Percentiles rank a stretch among this genome's conserved stretches.
These are phyloP conservation scores for Arachis stenosperma DNA, from an alignment of 306 rosid genomes.

Conservation along the genomic window DNA sequence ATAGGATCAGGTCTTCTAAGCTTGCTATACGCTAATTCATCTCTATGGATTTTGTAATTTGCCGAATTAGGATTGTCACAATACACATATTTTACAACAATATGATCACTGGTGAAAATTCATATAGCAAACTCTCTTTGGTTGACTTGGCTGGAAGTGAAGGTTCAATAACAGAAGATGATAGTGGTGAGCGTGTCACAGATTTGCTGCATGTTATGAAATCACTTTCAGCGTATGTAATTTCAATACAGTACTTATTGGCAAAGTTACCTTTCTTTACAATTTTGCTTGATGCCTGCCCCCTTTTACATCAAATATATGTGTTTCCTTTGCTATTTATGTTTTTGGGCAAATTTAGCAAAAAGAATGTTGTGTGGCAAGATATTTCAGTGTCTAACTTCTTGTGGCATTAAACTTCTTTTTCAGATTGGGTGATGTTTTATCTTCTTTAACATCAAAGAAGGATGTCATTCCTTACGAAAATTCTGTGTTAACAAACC, in stretches of 20 bases:
- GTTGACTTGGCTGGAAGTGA: constrained; percentile 99
- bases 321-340: constrained; percentile 9
- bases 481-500: constrained; percentile 50
- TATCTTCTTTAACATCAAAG: constrained; percentile 56
- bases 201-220: constrained; percentile 98
- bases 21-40: constrained; percentile 38
- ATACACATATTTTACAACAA: constrained; percentile 74
- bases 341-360: constrained; percentile 37
- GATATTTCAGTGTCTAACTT: constrained; percentile 26
- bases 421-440: constrained; percentile 61
- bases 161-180: constrained; percentile 86
- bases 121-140: constrained; percentile 86
- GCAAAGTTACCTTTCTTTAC: constrained; percentile 30
- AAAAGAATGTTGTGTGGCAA: constrained; percentile 13
- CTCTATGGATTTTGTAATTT: constrained; percentile 43
- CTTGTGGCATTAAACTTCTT: constrained; percentile 32
- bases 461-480: constrained; percentile 50
- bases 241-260: constrained; percentile 34
- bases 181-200: constrained; percentile 84
- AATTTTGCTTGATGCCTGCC: constrained; percentile 8
- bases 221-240: constrained; percentile 94
- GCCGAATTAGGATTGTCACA: constrained; percentile 71
- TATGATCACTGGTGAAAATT: constrained; percentile 74
- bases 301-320: constrained; percentile 7
- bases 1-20: neutral